These are phyloP conservation scores for Eucalyptus paniculata DNA, from an alignment of 345 rosid species.

Conservation along the genomic window DNA sequence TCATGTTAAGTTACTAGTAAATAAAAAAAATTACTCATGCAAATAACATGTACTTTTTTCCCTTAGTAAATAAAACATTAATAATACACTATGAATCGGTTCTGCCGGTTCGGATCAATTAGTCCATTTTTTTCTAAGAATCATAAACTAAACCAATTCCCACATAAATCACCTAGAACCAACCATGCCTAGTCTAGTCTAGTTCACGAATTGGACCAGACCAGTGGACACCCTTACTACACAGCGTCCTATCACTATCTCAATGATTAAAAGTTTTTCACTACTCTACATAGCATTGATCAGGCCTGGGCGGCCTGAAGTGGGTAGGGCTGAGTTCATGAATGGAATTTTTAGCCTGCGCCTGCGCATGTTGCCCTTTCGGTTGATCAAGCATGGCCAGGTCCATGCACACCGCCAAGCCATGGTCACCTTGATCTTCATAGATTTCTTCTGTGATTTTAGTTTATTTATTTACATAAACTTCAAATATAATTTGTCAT, in stretches of 20 bases:
- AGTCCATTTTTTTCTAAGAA: too few relatives aligned
- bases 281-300: neutral
- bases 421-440: neutral
- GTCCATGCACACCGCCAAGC: neutral
- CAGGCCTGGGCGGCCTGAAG: neutral
- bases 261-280: neutral
- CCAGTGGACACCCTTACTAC: neutral
- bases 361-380: neutral
- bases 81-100: too few relatives aligned
- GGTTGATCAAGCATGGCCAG: neutral
- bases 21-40: too few relatives aligned
- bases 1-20: too few relatives aligned
- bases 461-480: neutral
- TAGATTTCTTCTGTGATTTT: neutral
- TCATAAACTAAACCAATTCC: neutral
- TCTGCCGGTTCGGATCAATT: too few relatives aligned
- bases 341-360: neutral
- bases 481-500: neutral
- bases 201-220: neutral
- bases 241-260: neutral
- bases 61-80: too few relatives aligned
- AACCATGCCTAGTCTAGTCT: neutral
- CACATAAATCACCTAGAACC: neutral
- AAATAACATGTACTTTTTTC: too few relatives aligned
- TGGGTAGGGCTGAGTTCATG: neutral